Base-by-base conservation (phyloP, 768 basidiomycete species). In the Trametes cubensis region DNA sequence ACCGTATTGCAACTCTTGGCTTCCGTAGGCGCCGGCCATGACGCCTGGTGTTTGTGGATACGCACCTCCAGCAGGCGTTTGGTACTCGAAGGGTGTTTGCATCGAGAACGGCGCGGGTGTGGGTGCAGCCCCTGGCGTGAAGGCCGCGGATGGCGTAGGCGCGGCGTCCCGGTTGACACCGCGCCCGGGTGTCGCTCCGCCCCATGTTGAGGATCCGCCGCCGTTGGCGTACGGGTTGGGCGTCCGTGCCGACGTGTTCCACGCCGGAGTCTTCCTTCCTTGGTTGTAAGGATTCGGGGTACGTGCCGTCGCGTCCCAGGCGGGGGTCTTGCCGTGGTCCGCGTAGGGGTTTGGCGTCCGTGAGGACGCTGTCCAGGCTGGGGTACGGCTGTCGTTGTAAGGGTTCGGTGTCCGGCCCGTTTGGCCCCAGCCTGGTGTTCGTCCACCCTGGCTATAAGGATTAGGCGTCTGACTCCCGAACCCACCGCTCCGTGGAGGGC, bases 321-420 rank as follows among this genome's bases (percentile, higher is more conserved):
- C 83, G 0, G 84, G 83, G 30, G 82, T 84, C 63, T 77, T 77
- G 11, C 82, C 77, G 38, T 80, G 78, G 41, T 76, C 75, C 51
- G 72, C 72, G 17, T 78, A 72, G 0, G 85, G 83, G 62, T 86
- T 86, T 13, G 86, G 85, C 3, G 86, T 87, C 14, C 78, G 76
- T 1, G 80, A 76, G 0, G 77, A 75, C 11, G 75, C 72, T 52
- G 72, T 75, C 84, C 80, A 85, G 38, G 81, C 82, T 0, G 84
- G 83, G 30, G 81, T 83, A 52, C 77, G 77, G 18, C 80, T 76
- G 45, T 77, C 83, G 53, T 48, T 60, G 60, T 83, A 84, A 7
- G 89, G 86, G 69, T 91, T 92, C 2, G 90, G 89, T 13, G 90
- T 90, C 58, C 84, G 54, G 80, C 83, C 88, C 83, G 87, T 18